Conservation (phyloP, 345 rosid species). For the Acer yangbiense region DNA sequence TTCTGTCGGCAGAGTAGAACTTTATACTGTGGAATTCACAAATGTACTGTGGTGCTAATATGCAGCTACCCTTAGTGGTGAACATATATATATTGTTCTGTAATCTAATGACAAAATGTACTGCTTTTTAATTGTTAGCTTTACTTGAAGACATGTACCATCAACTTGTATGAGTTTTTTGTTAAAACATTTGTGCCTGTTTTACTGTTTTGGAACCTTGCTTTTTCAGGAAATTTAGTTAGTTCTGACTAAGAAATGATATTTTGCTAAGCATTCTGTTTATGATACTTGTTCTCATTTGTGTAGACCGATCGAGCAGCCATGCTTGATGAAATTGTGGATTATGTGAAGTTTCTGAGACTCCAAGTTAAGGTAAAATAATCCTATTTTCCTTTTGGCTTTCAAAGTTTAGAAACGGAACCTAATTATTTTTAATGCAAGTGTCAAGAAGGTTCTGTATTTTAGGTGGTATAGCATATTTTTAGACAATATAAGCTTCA, state of each 20-base stretch:
- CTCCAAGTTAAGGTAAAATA: slow-evolving; percentile 94
- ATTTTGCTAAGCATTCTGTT: neutral
- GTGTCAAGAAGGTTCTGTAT: neutral
- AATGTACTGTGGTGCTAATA: neutral
- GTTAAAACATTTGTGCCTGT: neutral
- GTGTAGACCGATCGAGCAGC: slow-evolving; percentile 91
- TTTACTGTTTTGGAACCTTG: neutral
- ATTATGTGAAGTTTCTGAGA: slow-evolving; percentile 96
- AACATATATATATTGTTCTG: neutral
- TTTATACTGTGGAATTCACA: neutral
- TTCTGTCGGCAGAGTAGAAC: neutral
- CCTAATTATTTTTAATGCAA: slow-evolving; percentile 1
- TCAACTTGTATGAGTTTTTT: neutral
- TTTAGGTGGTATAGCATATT: neutral
- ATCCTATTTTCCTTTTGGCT: neutral
- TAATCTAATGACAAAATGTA: neutral
- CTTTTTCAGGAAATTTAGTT: neutral
- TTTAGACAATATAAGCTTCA: neutral
- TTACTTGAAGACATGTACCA: neutral
- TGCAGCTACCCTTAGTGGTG: neutral
- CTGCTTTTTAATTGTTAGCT: neutral
- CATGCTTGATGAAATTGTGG: slow-evolving; percentile 99
- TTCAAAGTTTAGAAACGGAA: neutral
- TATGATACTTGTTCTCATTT: slow-evolving; percentile 17
- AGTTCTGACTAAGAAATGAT: slow-evolving; percentile 1